Conservation (phyloP, 441 rosid genomes). For the Mallotus repandus region DNA sequence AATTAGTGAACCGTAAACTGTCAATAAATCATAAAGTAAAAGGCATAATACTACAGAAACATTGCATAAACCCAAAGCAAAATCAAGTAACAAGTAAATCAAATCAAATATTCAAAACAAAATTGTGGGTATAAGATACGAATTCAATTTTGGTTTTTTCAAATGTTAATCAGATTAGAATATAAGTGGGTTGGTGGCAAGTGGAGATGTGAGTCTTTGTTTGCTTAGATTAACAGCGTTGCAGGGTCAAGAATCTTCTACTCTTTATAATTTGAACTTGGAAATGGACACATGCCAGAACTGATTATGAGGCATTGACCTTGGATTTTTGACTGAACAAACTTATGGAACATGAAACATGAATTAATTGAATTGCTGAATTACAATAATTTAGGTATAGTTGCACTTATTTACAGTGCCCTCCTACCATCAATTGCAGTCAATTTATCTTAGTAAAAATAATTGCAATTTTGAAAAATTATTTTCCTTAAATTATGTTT, state of each 20-base stretch:
- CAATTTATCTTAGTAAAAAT: slow-evolving; percentile 2
- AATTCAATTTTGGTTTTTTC: too few species aligned
- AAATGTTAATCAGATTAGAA: too few species aligned
- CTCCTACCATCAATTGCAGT: slow-evolving; percentile 3
- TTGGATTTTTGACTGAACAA: slow-evolving; percentile 5
- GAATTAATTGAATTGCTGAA: too few species aligned
- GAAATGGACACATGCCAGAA: neutral
- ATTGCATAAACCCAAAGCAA: too few species aligned
- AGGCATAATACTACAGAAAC: too few species aligned
- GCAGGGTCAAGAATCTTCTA: slow-evolving; percentile 1
- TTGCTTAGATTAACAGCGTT: neutral
- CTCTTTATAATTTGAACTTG: neutral
- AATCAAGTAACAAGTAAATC: too few species aligned
- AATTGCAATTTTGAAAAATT: slow-evolving; percentile 8
- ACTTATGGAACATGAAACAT: neutral
- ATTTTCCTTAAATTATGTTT: neutral
- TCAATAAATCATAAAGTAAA: too few species aligned
- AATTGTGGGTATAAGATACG: too few species aligned
- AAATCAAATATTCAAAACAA: too few species aligned
- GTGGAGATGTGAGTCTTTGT: neutral
- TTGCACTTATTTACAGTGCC: slow-evolving; percentile 18
- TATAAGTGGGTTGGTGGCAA: neutral
- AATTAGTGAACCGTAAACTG: too few species aligned
- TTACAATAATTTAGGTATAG: slow-evolving; percentile 19
- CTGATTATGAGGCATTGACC: slow-evolving; percentile 22